A percentile compares a stretch with the other conserved stretches of the same genome.
phyloP scores from a whole-genome alignment of 2,329 filamentous ascomycete genomes.

The Scytalidium sp. region DNA sequence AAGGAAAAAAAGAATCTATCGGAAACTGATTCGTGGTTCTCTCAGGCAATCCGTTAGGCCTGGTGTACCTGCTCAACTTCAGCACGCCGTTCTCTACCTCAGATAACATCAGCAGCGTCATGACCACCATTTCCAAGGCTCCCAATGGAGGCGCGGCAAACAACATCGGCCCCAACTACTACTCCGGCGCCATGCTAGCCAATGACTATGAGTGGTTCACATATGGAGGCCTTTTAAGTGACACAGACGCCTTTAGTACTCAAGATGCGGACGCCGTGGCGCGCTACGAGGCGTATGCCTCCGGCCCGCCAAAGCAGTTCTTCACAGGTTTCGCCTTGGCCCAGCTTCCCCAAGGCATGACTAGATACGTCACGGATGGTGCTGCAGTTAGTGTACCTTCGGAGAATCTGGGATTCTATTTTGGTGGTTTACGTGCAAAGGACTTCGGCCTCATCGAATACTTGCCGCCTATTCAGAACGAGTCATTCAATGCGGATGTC shows the following conservation, averaged over 20 bases:
- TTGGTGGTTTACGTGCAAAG: constrained; percentile 57
- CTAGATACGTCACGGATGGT: constrained; percentile 62
- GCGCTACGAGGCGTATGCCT: constrained; percentile 50
- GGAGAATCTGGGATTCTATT: constrained; percentile 70
- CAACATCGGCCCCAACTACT: constrained; percentile 52
- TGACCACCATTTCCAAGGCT: constrained; percentile 47
- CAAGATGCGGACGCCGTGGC: constrained; percentile 43
- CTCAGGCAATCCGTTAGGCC: constrained; percentile 48
- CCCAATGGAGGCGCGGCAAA: constrained; percentile 39
- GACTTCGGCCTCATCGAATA: constrained; percentile 47
- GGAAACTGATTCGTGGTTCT: not conserved
- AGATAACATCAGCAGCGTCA: constrained; percentile 50
- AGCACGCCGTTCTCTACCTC: constrained; percentile 50
- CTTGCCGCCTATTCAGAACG: constrained; percentile 10
- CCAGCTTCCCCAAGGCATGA: constrained; percentile 44
- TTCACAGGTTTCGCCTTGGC: constrained; percentile 38
- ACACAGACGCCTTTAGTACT: constrained; percentile 31
- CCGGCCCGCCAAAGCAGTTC: constrained; percentile 45
- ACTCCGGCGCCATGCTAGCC: constrained; percentile 62
- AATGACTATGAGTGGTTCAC: constrained; percentile 62
- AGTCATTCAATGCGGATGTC: constrained; percentile 23
- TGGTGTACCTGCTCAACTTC: constrained; percentile 57
- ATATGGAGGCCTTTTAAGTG: constrained; percentile 55
- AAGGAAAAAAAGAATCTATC: not conserved
- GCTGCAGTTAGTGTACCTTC: constrained; percentile 63